These are phyloP conservation scores for Alternaria sp. DNA, from an alignment of 2,329 filamentous ascomycete species.

Conservation along the genomic window DNA sequence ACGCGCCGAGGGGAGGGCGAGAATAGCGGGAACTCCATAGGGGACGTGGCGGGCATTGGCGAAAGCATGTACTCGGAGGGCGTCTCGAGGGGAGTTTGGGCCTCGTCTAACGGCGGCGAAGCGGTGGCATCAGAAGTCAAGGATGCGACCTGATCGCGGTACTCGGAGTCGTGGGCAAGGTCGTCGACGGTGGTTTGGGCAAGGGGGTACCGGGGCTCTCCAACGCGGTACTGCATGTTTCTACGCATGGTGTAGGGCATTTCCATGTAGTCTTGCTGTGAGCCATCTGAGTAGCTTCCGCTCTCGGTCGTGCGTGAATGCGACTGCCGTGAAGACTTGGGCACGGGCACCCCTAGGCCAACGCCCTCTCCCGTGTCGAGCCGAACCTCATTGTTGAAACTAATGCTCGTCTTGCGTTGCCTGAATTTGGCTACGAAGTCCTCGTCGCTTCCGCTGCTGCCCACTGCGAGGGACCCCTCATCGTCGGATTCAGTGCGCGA, in stretches of 20 bases:
- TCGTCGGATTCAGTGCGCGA: constrained; percentile 28
- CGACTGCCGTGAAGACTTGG: constrained; percentile 38
- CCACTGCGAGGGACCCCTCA: constrained; percentile 27
- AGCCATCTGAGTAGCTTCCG: constrained; percentile 43
- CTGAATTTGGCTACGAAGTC: constrained; percentile 41
- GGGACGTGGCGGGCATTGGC: constrained; percentile 45
- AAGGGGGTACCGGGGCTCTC: constrained; percentile 46
- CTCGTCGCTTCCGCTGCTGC: constrained; percentile 37
- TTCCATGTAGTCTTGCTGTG: constrained; percentile 42
- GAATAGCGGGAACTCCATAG: constrained; percentile 46
- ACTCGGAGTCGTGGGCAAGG: constrained; percentile 36
- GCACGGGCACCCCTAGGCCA: constrained; percentile 49
- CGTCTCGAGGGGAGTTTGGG: constrained; percentile 48
- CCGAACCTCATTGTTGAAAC: constrained; percentile 51
- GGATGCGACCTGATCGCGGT: constrained; percentile 50
- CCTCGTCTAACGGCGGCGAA: constrained; percentile 50
- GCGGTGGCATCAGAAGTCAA: constrained; percentile 54
- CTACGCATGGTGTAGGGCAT: constrained; percentile 37
- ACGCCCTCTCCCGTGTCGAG: constrained; percentile 52
- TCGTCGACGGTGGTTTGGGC: constrained; percentile 47
- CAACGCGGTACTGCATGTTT: constrained; percentile 32
- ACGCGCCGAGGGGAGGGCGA: constrained; percentile 35
- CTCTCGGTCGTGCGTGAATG: constrained; percentile 30
- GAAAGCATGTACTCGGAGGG: constrained; percentile 47
- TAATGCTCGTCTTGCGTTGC: constrained; percentile 51